phyloP scores from a whole-genome alignment of 2,329 filamentous ascomycete species.

The Lasiodiplodia gonubiensis region DNA sequence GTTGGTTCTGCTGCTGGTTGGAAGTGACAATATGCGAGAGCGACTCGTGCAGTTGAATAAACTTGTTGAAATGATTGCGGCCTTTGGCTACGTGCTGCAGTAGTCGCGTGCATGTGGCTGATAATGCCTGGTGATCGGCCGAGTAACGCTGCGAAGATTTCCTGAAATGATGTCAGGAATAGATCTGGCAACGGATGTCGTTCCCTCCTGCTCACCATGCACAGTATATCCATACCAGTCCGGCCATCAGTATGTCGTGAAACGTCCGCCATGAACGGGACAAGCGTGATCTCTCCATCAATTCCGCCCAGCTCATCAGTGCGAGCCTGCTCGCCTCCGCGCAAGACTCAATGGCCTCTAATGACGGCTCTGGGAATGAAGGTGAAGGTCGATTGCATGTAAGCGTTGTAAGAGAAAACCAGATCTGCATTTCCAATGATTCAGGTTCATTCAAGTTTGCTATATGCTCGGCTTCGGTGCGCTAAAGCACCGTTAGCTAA shows the following conservation, averaged over 20 bases:
- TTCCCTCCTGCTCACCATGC: neutral
- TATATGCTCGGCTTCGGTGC: neutral
- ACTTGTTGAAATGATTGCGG: neutral
- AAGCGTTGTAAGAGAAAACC: neutral
- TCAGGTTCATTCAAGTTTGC: neutral
- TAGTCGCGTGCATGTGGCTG: neutral
- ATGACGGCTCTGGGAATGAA: neutral
- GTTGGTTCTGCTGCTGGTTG: neutral
- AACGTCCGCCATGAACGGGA: neutral
- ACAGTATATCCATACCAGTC: slow-evolving; percentile 8
- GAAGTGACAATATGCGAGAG: neutral
- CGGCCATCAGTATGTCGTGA: neutral
- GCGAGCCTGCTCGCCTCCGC: neutral
- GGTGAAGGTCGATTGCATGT: neutral
- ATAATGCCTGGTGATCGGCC: neutral
- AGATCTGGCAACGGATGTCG: neutral
- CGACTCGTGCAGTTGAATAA: neutral
- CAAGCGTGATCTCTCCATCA: neutral
- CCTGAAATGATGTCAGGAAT: neutral
- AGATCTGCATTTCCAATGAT: slow-evolving; percentile 5
- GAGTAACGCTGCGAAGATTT: neutral
- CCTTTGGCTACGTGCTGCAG: slow-evolving; percentile 1
- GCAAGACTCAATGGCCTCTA: neutral
- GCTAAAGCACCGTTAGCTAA: neutral
- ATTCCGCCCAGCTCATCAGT: neutral